Percentiles rank a stretch among this genome's conserved stretches.
These are phyloP conservation scores for Gastrodia elata DNA, from an alignment of 106 monocot genomes.

Conservation along the genomic window DNA sequence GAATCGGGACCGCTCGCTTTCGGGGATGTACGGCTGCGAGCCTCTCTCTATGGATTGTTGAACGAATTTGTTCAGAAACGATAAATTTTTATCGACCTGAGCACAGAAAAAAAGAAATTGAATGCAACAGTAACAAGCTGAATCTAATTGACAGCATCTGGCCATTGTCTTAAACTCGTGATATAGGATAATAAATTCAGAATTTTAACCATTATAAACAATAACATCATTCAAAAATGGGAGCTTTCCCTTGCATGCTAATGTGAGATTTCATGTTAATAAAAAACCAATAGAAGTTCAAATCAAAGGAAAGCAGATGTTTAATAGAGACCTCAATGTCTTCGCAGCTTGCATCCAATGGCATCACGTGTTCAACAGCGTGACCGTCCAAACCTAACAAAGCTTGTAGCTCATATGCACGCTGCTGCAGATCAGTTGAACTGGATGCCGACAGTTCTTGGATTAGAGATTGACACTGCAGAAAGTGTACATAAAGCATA, in stretches of 20 bases:
- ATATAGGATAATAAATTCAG: not conserved
- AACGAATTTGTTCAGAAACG: conserved; percentile 60
- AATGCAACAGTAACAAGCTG: not conserved
- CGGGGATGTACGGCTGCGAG: conserved; percentile 67
- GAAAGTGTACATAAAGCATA: conserved; percentile 5
- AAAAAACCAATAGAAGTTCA: no score
- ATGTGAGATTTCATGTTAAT: not conserved
- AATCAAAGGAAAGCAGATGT: not conserved
- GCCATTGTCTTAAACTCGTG: no score
- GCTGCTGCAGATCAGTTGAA: conserved; percentile 97
- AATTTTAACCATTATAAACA: not conserved
- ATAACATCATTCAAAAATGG: no score
- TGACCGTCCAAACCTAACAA: conserved; percentile 49
- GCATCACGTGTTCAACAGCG: conserved; percentile 71
- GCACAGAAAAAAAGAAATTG: not conserved
- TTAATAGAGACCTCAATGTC: conserved; percentile 72
- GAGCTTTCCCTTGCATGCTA: not conserved
- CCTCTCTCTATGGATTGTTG: conserved; percentile 75
- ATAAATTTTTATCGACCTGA: conserved; percentile 77
- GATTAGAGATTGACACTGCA: conserved; percentile 79
- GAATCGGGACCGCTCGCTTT: conserved; percentile 55
- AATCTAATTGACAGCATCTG: not conserved
- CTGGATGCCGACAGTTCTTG: conserved; percentile 90
- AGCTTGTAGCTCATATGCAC: conserved; percentile 86
- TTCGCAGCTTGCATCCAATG: conserved; percentile 96